phyloP scores from a whole-genome alignment of 2,329 filamentous ascomycete genomes.

The Fusarium virguliforme region DNA sequence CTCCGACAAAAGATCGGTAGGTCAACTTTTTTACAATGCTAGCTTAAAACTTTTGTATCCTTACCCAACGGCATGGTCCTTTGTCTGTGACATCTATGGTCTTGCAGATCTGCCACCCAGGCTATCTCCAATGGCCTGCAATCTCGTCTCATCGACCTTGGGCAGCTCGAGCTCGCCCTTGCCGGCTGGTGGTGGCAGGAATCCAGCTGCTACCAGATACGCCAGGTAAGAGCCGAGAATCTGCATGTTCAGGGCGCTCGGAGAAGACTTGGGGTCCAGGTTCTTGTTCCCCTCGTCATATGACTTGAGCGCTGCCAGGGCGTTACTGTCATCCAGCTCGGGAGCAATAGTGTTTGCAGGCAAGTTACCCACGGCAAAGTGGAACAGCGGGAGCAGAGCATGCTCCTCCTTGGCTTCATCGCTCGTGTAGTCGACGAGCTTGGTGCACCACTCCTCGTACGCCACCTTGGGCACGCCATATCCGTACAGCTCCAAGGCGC shows the following conservation, averaged over 20 bases:
- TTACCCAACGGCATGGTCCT: not conserved
- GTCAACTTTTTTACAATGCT: not conserved
- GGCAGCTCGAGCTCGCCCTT: constrained; percentile 67
- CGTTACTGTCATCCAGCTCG: constrained; percentile 35
- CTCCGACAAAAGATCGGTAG: not conserved
- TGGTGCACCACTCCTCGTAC: constrained; percentile 72
- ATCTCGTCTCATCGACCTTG: constrained; percentile 68
- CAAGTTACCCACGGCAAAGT: constrained; percentile 35
- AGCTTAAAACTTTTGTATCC: not conserved
- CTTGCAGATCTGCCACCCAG: constrained; percentile 20
- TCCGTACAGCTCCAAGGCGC: constrained; percentile 79
- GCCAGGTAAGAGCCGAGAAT: constrained; percentile 30
- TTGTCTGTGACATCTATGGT: constrained; percentile 13
- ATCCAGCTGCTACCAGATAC: constrained; percentile 49
- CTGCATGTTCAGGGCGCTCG: constrained; percentile 26
- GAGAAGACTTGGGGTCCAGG: constrained; percentile 11
- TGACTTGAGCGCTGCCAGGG: constrained; percentile 17
- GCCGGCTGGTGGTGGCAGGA: constrained; percentile 10
- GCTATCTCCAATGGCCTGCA: constrained; percentile 16
- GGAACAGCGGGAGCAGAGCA: constrained; percentile 34
- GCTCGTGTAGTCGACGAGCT: constrained; percentile 46
- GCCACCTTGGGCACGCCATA: constrained; percentile 71
- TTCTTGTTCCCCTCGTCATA: constrained; percentile 13
- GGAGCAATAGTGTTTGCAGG: constrained; percentile 33
- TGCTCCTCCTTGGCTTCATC: constrained; percentile 31